Evolutionary conservation across 75 land plant species (phyloP).

Genomic region (Gnetum montanum): DNA sequence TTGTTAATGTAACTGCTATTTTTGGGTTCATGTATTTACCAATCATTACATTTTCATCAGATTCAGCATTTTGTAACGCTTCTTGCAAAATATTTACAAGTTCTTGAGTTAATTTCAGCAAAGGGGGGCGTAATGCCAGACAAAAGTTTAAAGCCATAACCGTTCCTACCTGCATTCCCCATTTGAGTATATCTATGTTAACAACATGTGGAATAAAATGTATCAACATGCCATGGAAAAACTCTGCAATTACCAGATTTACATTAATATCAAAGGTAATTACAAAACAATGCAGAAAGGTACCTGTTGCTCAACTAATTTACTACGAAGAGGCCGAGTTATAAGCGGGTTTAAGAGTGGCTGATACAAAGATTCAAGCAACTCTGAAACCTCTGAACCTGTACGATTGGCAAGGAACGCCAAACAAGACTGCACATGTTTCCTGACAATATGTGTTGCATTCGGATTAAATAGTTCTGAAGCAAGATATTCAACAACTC

Average conservation of each 20-base stretch:
- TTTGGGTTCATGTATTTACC: constrained; percentile 95
- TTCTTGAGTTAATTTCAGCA: constrained; percentile 81
- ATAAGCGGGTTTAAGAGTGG: constrained; percentile 92
- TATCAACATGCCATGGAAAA: not conserved
- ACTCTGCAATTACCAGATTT: not conserved
- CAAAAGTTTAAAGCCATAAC: constrained; percentile 96
- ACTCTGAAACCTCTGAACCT: constrained; percentile 97
- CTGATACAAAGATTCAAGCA: constrained; percentile 81
- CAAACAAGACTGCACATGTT: constrained; percentile 91
- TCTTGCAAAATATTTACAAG: constrained; percentile 85
- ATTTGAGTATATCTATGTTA: not conserved
- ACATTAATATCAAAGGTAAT: no score
- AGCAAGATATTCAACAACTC: constrained; percentile 91
- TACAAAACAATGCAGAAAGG: not conserved
- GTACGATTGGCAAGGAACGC: constrained; percentile 96
- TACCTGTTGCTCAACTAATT: constrained; percentile 98
- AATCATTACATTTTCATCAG: constrained; percentile 87
- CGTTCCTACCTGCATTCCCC: constrained; percentile 87
- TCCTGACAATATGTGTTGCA: constrained; percentile 81
- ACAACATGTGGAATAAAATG: not conserved
- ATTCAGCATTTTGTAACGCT: constrained; percentile 93
- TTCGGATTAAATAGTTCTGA: constrained; percentile 92
- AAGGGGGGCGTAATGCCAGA: constrained; percentile 91
- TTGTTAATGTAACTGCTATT: constrained; percentile 71
- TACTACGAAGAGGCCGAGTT: constrained; percentile 66